phyloP scores from a whole-genome alignment of 768 basidiomycete genomes.

The Dioszegia aurantiaca region DNA sequence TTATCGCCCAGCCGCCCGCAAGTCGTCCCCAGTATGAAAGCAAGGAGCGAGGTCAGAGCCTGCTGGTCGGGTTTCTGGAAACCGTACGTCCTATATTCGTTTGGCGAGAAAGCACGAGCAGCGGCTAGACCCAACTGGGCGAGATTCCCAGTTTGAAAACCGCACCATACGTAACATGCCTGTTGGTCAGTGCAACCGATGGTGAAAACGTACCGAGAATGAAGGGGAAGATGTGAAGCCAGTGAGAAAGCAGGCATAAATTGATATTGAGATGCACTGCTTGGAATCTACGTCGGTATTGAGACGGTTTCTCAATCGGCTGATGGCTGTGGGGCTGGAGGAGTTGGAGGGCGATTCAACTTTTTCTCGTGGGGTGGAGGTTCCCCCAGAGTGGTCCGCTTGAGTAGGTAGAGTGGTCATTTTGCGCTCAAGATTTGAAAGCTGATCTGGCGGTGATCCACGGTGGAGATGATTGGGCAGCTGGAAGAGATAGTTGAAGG shows the following conservation, averaged over 20 bases:
- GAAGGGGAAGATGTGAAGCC: slow-evolving; percentile 35
- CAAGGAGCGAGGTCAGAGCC: slow-evolving; percentile 71
- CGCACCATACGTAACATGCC: slow-evolving; percentile 51
- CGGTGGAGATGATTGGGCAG: too few relatives aligned
- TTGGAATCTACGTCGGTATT: slow-evolving; percentile 22
- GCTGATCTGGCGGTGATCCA: too few relatives aligned
- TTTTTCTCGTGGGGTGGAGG: neutral
- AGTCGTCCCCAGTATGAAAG: slow-evolving; percentile 75
- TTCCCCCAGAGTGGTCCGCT: neutral
- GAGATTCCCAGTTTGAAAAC: slow-evolving; percentile 52
- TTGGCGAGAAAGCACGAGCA: slow-evolving; percentile 66
- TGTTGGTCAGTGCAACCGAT: slow-evolving; percentile 10
- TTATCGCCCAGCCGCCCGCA: slow-evolving; percentile 74
- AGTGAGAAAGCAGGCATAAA: slow-evolving; percentile 47
- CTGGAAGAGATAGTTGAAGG: too few relatives aligned
- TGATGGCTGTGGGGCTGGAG: neutral
- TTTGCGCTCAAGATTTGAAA: neutral
- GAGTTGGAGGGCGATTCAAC: neutral
- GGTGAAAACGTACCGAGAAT: slow-evolving; percentile 26
- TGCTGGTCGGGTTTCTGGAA: slow-evolving; percentile 83
- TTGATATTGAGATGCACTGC: slow-evolving; percentile 25
- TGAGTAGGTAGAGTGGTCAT: neutral
- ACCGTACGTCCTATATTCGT: slow-evolving; percentile 54
- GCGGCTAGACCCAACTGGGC: slow-evolving; percentile 72
- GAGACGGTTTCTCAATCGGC: neutral